These are phyloP conservation scores for Schizophyllum amplum DNA, from an alignment of 1,284 basidiomycete genomes.

Conservation along the genomic window DNA sequence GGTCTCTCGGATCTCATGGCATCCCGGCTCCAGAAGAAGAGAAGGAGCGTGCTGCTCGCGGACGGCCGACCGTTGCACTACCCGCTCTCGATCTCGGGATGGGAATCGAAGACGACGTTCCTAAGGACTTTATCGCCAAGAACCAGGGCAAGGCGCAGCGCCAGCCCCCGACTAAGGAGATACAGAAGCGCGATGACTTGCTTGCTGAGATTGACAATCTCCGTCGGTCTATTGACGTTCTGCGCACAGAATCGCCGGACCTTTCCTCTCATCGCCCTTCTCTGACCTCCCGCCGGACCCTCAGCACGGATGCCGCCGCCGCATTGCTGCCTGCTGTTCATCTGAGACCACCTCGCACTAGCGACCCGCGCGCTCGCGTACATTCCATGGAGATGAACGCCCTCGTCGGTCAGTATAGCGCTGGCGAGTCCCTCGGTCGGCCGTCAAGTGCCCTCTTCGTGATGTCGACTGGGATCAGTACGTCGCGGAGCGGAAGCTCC, in stretches of 20 bases:
- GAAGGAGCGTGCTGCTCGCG: slow-evolving; percentile 39
- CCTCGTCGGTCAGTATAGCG: slow-evolving; percentile 27
- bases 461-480: slow-evolving; percentile 73
- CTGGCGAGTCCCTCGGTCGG: slow-evolving; percentile 49
- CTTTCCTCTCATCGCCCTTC: slow-evolving; percentile 58
- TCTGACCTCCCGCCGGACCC: slow-evolving; percentile 53
- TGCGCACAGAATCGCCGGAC: slow-evolving; percentile 56
- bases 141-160: slow-evolving; percentile 27
- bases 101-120: slow-evolving; percentile 66
- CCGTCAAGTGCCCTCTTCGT: slow-evolving; percentile 65
- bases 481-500: slow-evolving; percentile 68
- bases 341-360: slow-evolving; percentile 55
- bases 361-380: slow-evolving; percentile 56
- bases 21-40: slow-evolving; percentile 54
- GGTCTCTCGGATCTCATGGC: slow-evolving; percentile 66
- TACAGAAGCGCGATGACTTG: slow-evolving; percentile 61
- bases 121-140: slow-evolving; percentile 52
- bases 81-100: slow-evolving; percentile 68
- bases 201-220: slow-evolving; percentile 71
- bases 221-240: slow-evolving; percentile 64
- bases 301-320: slow-evolving; percentile 53
- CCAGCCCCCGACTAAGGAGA: slow-evolving; percentile 37
- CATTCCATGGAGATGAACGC: slow-evolving; percentile 61
- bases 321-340: slow-evolving; percentile 42
- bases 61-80: slow-evolving; percentile 30